A percentile compares a stretch with the other conserved stretches of the same genome.
These are phyloP conservation scores for Pseudogymnoascus sp. DNA, from an alignment of 2,329 filamentous ascomycete species.

Conservation along the genomic window DNA sequence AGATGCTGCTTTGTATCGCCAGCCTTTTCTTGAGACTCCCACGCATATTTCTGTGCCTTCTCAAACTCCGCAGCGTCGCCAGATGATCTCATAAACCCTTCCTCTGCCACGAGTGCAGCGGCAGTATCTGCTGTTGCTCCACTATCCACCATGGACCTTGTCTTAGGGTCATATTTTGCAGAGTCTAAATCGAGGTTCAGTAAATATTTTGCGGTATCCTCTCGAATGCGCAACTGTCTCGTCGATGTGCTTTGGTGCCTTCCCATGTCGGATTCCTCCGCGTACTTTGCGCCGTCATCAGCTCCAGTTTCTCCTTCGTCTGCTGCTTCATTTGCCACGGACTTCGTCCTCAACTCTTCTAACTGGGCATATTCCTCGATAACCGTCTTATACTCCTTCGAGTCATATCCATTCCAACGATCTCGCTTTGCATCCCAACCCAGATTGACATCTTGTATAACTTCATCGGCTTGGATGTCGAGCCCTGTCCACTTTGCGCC, in stretches of 20 bases:
- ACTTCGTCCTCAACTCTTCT: constrained; percentile 62
- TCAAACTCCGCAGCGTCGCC: constrained; percentile 94
- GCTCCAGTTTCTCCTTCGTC: constrained; percentile 45
- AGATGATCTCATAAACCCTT: constrained; percentile 81
- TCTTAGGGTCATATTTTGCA: constrained; percentile 96
- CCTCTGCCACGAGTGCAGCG: constrained; percentile 79
- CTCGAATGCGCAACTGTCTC: constrained; percentile 81
- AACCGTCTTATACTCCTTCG: constrained; percentile 77
- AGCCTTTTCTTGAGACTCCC: constrained; percentile 84
- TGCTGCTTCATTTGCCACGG: constrained; percentile 42
- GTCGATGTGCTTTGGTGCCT: constrained; percentile 87
- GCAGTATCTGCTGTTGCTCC: constrained; percentile 75
- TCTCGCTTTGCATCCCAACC: constrained; percentile 98
- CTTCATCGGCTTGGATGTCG: constrained; percentile 89
- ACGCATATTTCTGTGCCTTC: constrained; percentile 80
- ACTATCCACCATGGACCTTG: constrained; percentile 79
- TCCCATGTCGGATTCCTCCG: constrained; percentile 95
- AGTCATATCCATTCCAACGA: constrained; percentile 96
- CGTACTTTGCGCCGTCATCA: constrained; percentile 68
- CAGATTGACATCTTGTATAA: constrained; percentile 75
- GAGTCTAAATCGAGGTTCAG: constrained; percentile 93
- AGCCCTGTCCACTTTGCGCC: constrained; percentile 89
- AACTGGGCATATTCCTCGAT: constrained; percentile 84
- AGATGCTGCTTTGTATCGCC: constrained; percentile 78
- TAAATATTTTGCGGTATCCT: constrained; percentile 96